Percentiles rank a stretch among this genome's conserved stretches.
These are phyloP conservation scores for Cardamine occulta DNA, from an alignment of 345 rosid species.

Conservation along the genomic window DNA sequence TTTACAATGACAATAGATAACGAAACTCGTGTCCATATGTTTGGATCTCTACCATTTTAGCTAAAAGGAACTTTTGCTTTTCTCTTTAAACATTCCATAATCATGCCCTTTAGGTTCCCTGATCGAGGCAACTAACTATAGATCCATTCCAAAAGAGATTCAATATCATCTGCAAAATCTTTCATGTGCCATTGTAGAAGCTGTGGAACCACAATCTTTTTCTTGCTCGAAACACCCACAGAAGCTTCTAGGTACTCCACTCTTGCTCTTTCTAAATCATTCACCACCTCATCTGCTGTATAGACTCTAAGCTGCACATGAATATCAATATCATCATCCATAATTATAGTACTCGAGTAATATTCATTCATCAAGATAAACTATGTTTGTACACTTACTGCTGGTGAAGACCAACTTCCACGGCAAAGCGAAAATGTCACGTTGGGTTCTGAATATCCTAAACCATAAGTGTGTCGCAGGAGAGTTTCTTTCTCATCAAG, in stretches of 20 bases:
- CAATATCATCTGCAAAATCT: slow-evolving; percentile 85
- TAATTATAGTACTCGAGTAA: neutral
- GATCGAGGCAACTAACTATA: slow-evolving; percentile 82
- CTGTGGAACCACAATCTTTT: slow-evolving; percentile 78
- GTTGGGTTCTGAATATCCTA: slow-evolving; percentile 90
- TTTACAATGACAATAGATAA: slow-evolving; percentile 59
- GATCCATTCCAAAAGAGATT: slow-evolving; percentile 84
- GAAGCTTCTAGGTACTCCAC: slow-evolving; percentile 85
- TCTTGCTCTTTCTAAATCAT: slow-evolving; percentile 74
- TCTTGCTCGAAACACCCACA: slow-evolving; percentile 75
- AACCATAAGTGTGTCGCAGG: slow-evolving; percentile 72
- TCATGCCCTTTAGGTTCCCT: slow-evolving; percentile 59
- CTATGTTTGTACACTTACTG: slow-evolving; percentile 54
- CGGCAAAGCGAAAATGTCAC: slow-evolving; percentile 89
- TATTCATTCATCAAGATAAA: neutral
- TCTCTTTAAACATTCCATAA: slow-evolving; percentile 72
- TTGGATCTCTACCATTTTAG: slow-evolving; percentile 70
- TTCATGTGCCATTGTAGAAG: slow-evolving; percentile 88
- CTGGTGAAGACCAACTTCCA: slow-evolving; percentile 96
- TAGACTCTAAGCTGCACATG: slow-evolving; percentile 75
- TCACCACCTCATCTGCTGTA: slow-evolving; percentile 67
- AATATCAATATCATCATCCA: neutral
- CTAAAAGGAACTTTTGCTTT: slow-evolving; percentile 52
- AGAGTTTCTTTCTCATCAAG: slow-evolving; percentile 83
- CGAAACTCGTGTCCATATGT: slow-evolving; percentile 81